Evolutionary conservation across 1,139 yeast species (phyloP).

Genomic region (Geotrichum cucujoidarum): DNA sequence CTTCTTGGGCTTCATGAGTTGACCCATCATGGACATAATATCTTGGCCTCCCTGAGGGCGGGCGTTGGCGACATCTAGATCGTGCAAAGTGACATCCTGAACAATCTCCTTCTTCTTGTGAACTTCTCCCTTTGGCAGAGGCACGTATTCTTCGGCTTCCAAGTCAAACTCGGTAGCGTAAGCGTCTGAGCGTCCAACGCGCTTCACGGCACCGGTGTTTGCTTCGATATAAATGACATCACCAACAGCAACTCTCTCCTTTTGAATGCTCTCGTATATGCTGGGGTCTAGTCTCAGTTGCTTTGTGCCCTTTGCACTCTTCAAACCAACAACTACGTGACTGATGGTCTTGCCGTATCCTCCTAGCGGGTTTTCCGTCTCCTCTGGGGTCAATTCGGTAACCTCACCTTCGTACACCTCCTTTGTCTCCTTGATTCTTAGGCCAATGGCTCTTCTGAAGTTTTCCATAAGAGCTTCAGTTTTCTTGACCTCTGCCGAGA

Average conservation of each 20-base stretch:
- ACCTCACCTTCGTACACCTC: constrained; percentile 99
- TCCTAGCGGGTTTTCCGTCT: constrained; percentile 93
- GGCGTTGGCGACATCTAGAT: constrained; percentile 92
- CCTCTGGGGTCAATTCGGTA: constrained; percentile 93
- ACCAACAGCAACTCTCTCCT: constrained; percentile 90
- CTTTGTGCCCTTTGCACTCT: constrained; percentile 94
- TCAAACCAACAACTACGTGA: constrained; percentile 90
- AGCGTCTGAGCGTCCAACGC: constrained; percentile 97
- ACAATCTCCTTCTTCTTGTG: constrained; percentile 98
- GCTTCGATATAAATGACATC: constrained; percentile 97
- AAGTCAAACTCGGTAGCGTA: constrained; percentile 96
- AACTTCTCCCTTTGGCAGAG: constrained; percentile 96
- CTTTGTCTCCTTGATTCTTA: constrained; percentile 92
- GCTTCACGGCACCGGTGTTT: constrained; percentile 93
- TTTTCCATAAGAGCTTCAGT: constrained; percentile 97
- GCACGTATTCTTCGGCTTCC: constrained; percentile 98
- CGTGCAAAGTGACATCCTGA: constrained; percentile 95
- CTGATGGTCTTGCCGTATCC: constrained; percentile 96
- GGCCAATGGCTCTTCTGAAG: constrained; percentile 92
- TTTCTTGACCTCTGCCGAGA: constrained; percentile 95
- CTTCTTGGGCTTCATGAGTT: constrained; percentile 88
- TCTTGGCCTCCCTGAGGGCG: constrained; percentile 99
- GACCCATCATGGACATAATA: constrained; percentile 98
- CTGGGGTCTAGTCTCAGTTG: constrained; percentile 89
- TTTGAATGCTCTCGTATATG: constrained; percentile 91